Base-by-base conservation (phyloP, 2,329 filamentous ascomycete species). In the Claviceps citrina region DNA sequence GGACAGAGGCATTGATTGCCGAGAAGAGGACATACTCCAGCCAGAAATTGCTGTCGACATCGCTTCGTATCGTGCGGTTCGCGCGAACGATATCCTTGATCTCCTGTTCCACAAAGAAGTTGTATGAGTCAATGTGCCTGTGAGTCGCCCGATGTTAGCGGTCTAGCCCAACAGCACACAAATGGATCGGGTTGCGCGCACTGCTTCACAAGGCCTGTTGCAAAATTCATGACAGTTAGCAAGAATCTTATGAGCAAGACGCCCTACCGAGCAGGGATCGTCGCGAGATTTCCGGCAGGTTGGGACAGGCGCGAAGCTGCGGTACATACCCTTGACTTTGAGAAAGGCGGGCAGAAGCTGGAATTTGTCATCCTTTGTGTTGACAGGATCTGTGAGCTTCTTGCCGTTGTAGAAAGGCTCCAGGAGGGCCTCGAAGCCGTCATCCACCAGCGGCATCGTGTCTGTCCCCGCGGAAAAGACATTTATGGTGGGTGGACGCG, bases 321-420 rank as follows among this genome's bases (percentile, higher is more conserved):
- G 13, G 12, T 28, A 27, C 38, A 22, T 16, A 71, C 74, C 87
- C 63, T 98, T 98, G 53, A 95, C 87, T 61, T 95, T 95, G 43
- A 98, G 67, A 60, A 98, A 98, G n/a, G 91, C 91, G 0, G 91
- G 93, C 22, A 98, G 65, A 31, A 98, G 70, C 58, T 96, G 94
- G 76, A 89, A 95, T 69, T 98, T 98, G 66, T 98, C 91, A 54
- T 82, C 71, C 50, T 69, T 71, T 40, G 69, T 76, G 22, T 69
- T 76, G 48, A 79, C 75, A 31, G 73, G 71, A 51, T 78, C 75
- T 1, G 73, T 78, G 43, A 78, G 64, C 57, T 73, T 75, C 61
- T 78, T 79, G 54, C 74, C 75, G 51, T 78, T 77, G 58, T 79
- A 78, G 51, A 78, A 77, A 24, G 75, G 75, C 65, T 78, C 72